A percentile compares a stretch with the other conserved stretches of the same genome.
phyloP scores from a whole-genome alignment of 257 asterid genomes.

The Solanum paucissectum region DNA sequence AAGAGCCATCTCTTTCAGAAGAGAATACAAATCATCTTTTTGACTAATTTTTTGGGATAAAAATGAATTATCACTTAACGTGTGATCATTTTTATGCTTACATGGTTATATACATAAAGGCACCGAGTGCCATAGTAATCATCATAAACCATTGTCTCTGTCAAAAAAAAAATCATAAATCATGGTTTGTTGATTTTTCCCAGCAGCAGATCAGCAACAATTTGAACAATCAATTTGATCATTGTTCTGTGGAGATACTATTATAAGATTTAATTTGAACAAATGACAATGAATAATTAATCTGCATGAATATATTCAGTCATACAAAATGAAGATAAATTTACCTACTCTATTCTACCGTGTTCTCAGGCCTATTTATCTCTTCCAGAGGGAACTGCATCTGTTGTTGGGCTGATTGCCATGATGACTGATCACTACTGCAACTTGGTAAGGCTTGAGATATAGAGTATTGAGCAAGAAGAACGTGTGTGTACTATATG shows the following conservation, averaged over 20 bases:
- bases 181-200: neutral
- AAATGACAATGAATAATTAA: neutral
- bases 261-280: neutral
- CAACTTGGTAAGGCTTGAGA: slow-evolving; percentile 55
- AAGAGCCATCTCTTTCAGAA: neutral
- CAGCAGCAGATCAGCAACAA: neutral
- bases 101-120: neutral
- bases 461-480: neutral
- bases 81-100: neutral
- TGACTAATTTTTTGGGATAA: neutral
- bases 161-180: neutral
- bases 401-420: slow-evolving; percentile 79
- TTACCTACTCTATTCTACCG: neutral
- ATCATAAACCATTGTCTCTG: neutral
- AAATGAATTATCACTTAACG: neutral
- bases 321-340: neutral
- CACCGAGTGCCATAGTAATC: neutral
- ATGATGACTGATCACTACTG: slow-evolving; percentile 96
- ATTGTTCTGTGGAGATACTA: neutral
- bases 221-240: neutral
- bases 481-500: neutral
- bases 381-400: slow-evolving; percentile 93
- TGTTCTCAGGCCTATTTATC: slow-evolving; percentile 86
- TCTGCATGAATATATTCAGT: neutral
- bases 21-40: neutral